Evolutionary conservation across 2,329 filamentous ascomycete species (phyloP).

Genomic region (Aspergillus sp.): DNA sequence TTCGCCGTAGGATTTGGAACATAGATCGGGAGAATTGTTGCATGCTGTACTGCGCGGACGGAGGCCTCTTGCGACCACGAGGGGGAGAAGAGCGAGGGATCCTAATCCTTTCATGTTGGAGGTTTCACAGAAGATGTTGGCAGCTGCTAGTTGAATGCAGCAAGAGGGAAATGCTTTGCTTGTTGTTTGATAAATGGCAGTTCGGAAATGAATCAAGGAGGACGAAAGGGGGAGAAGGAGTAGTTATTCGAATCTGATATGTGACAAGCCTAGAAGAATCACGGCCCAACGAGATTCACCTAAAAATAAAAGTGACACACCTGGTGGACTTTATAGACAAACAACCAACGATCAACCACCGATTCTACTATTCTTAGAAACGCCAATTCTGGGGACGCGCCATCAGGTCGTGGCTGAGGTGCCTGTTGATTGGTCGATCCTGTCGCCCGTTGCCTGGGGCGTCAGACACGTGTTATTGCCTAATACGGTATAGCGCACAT

Average conservation of each 20-base stretch:
- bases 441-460: neutral
- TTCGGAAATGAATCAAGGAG: neutral
- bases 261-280: neutral
- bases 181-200: neutral
- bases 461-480: neutral
- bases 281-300: neutral
- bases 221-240: neutral
- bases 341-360: neutral
- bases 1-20: conserved; percentile 63
- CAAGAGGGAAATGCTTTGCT: neutral
- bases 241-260: neutral
- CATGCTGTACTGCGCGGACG: conserved; percentile 48
- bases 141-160: neutral
- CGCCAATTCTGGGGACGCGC: neutral
- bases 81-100: conserved; percentile 24
- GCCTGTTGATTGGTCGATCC: neutral
- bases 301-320: neutral
- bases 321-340: neutral
- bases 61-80: conserved; percentile 21
- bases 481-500: too few species aligned
- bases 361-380: neutral
- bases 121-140: neutral
- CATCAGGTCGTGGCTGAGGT: neutral
- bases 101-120: conserved; percentile 23
- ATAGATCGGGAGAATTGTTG: conserved; percentile 75